Evolutionary conservation across 2,329 filamentous ascomycete species (phyloP).

Genomic region (Neonectria punicea): DNA sequence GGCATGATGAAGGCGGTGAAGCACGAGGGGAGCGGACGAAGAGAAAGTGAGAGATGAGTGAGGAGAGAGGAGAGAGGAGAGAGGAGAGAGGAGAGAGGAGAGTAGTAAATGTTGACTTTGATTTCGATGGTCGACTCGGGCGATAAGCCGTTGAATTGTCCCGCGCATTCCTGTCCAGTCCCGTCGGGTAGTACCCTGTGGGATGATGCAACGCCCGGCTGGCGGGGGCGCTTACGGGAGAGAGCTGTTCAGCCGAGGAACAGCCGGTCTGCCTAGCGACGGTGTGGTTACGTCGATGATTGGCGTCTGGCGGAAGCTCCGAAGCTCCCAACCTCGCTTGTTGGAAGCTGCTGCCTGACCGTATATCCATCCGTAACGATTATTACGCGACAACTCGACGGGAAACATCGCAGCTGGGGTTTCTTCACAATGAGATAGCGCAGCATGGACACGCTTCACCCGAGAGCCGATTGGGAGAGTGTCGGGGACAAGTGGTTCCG

Average conservation of each 20-base stretch:
- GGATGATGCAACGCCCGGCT: slow-evolving; percentile 41
- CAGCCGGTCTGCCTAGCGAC: slow-evolving; percentile 41
- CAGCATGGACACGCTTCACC: slow-evolving; percentile 67
- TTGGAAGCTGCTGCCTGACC: slow-evolving; percentile 14
- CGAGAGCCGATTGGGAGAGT: slow-evolving; percentile 93
- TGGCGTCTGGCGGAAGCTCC: slow-evolving; percentile 21
- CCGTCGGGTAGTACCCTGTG: slow-evolving; percentile 15
- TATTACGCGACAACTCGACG: not conserved
- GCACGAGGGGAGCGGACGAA: not conserved
- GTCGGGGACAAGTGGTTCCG: slow-evolving; percentile 95
- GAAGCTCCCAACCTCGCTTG: slow-evolving; percentile 27
- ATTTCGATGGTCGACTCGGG: slow-evolving; percentile 1
- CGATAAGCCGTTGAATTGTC: slow-evolving; percentile 22
- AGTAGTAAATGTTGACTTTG: slow-evolving; percentile 10
- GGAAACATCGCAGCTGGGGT: slow-evolving; percentile 5
- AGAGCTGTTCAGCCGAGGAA: slow-evolving; percentile 46
- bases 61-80: not conserved
- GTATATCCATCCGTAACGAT: not conserved
- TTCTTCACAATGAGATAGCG: slow-evolving; percentile 46
- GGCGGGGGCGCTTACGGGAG: slow-evolving; percentile 22
- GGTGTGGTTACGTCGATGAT: slow-evolving; percentile 29
- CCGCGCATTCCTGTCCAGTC: slow-evolving; percentile 33
- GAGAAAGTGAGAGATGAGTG: not conserved
- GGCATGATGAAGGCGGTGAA: slow-evolving; percentile 54
- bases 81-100: slow-evolving; percentile 6